Conservation (phyloP, 352 stramenopile species). For the Pelagophyceae sp. region DNA sequence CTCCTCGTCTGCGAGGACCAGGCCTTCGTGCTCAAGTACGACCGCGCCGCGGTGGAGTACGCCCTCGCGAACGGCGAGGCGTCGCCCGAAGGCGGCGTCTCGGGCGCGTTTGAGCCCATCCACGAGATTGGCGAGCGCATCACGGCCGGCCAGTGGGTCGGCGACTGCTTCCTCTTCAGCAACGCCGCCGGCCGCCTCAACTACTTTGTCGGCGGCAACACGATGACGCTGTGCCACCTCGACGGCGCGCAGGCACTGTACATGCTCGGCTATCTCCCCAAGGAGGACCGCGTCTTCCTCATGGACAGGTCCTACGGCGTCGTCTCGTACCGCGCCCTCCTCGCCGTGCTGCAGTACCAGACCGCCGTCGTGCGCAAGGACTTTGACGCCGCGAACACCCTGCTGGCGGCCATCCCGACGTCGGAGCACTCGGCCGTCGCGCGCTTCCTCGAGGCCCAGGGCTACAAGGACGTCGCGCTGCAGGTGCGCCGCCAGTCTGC, state of each 20-base stretch:
- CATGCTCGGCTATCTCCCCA: slow-evolving; percentile 93
- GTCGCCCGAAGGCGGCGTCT: not conserved
- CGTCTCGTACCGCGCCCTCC: slow-evolving; percentile 67
- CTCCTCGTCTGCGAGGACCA: slow-evolving; percentile 84
- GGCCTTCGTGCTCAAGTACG: slow-evolving; percentile 91
- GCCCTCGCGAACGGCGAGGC: not conserved
- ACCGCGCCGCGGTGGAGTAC: slow-evolving; percentile 44
- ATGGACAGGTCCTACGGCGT: slow-evolving; percentile 95
- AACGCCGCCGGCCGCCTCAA: slow-evolving; percentile 84
- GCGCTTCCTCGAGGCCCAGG: slow-evolving; percentile 94
- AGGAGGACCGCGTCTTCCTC: slow-evolving; percentile 95
- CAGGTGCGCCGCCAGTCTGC: slow-evolving; percentile 37
- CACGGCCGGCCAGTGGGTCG: slow-evolving; percentile 93
- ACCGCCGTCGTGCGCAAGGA: slow-evolving; percentile 93
- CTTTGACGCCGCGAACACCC: slow-evolving; percentile 92
- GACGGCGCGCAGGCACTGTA: slow-evolving; percentile 58
- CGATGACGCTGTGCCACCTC: slow-evolving; percentile 94
- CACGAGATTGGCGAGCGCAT: slow-evolving; percentile 93
- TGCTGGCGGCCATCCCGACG: slow-evolving; percentile 85
- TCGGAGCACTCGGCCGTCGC: slow-evolving; percentile 72
- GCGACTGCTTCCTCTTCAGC: slow-evolving; percentile 98
- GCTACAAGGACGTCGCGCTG: slow-evolving; percentile 94
- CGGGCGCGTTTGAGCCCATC: slow-evolving; percentile 81
- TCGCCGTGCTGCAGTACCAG: slow-evolving; percentile 95
- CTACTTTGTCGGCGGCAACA: slow-evolving; percentile 98